Conservation (phyloP, 305 asterid species). For the Fraxinus albicans region DNA sequence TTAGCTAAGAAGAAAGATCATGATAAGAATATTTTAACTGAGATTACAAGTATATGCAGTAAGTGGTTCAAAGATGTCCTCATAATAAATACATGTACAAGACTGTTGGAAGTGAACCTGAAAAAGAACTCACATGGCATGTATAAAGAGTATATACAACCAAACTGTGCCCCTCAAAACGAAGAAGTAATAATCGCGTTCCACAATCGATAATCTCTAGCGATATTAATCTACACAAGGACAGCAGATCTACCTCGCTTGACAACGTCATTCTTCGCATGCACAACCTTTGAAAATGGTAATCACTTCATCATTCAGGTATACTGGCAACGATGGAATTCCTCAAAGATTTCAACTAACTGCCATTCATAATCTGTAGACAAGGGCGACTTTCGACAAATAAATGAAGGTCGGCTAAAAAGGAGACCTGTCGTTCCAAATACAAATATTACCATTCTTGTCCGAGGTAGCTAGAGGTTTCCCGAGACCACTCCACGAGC, state of each 20-base stretch:
- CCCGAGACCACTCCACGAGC: conserved; percentile 89
- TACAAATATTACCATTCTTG: conserved; percentile 70
- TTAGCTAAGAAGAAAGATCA: background rate
- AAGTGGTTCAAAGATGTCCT: background rate
- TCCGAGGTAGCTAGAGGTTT: conserved; percentile 83
- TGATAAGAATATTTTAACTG: background rate
- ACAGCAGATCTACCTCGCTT: background rate
- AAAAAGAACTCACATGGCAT: background rate
- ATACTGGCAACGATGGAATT: background rate
- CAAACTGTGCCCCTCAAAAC: background rate
- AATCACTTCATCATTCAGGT: background rate
- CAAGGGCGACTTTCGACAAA: background rate
- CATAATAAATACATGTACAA: background rate
- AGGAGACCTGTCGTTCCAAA: conserved; percentile 46
- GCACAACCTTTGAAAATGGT: background rate
- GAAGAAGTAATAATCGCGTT: conserved; percentile 20
- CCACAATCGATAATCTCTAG: background rate
- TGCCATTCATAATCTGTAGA: background rate
- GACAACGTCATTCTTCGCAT: background rate
- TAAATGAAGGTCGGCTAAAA: background rate
- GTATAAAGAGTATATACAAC: background rate
- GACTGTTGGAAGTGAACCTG: background rate
- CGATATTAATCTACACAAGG: background rate
- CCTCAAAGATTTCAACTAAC: background rate
- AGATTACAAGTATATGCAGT: background rate